These are phyloP conservation scores for Bremia lactucae DNA, from an alignment of 352 stramenopile species.

Conservation along the genomic window DNA sequence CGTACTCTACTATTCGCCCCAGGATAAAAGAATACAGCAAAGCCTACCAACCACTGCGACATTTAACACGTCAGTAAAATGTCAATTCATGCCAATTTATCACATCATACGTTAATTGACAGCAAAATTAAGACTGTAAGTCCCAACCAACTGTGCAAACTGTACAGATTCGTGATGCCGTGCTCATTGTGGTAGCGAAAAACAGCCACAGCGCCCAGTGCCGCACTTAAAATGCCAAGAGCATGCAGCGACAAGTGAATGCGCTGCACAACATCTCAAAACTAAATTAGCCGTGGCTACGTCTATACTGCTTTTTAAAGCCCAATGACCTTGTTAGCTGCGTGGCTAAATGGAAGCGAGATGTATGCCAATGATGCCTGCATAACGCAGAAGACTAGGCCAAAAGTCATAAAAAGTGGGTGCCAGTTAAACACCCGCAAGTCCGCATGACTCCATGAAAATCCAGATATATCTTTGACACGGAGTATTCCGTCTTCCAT, in stretches of 20 bases:
- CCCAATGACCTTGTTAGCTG: conserved; percentile 57
- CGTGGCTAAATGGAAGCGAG: conserved; percentile 51
- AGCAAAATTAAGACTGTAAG: conserved; percentile 54
- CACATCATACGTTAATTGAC: conserved; percentile 22
- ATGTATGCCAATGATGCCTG: conserved; percentile 59
- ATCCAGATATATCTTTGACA: conserved; percentile 40
- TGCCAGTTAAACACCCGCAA: conserved; percentile 81
- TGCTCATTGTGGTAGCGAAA: conserved; percentile 85
- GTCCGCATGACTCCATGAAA: conserved; percentile 54
- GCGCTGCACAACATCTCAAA: conserved; percentile 16
- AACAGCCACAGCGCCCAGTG: conserved; percentile 55
- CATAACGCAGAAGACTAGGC: conserved; percentile 69
- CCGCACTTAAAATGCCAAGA: conserved; percentile 44
- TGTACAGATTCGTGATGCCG: conserved; percentile 79
- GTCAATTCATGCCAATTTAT: neutral
- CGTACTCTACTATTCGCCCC: conserved; percentile 39
- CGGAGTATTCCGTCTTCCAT: conserved; percentile 34
- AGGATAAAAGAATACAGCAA: conserved; percentile 68
- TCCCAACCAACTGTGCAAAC: conserved; percentile 82
- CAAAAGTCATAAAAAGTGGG: conserved; percentile 77
- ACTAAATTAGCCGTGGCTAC: neutral
- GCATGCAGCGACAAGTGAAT: conserved; percentile 67
- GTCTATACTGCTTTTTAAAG: neutral
- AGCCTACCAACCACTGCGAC: conserved; percentile 63
- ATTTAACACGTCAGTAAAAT: conserved; percentile 1